phyloP scores from a whole-genome alignment of 495 filamentous ascomycete species.

The Rhypophila decipiens region DNA sequence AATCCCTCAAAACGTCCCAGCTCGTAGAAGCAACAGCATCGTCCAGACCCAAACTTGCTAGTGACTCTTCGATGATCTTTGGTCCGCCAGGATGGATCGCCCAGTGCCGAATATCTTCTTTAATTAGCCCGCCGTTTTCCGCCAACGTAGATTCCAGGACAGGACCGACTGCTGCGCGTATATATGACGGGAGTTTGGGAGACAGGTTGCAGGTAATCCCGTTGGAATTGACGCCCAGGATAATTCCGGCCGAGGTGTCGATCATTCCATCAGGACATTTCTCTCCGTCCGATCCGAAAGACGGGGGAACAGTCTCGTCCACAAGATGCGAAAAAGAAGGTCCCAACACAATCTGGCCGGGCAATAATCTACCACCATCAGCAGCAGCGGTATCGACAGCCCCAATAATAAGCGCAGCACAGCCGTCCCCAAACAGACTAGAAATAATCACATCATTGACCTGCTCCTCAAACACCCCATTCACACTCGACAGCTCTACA shows the following conservation, averaged over 20 bases:
- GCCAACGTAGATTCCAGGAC: neutral
- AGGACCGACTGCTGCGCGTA: neutral
- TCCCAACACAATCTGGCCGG: neutral
- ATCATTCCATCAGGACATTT: too few species aligned
- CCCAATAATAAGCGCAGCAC: neutral
- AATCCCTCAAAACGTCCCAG: neutral
- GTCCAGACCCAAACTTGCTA: neutral
- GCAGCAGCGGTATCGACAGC: neutral
- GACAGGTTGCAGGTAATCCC: constrained; percentile 1
- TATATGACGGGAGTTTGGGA: neutral
- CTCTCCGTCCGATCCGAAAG: too few species aligned
- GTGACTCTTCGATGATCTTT: constrained; percentile 3
- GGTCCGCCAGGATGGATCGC: constrained; percentile 3
- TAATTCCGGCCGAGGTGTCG: constrained; percentile 1
- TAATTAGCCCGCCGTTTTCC: neutral
- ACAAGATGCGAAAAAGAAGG: neutral
- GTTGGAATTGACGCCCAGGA: neutral
- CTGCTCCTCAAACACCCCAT: neutral
- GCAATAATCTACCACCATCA: neutral
- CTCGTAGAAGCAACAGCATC: neutral
- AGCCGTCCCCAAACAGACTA: neutral
- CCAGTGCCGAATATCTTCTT: neutral
- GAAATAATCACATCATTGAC: neutral
- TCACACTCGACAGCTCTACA: neutral
- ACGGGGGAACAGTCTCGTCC: too few species aligned